Evolutionary conservation across 1,284 basidiomycete species (phyloP).

Genomic region (Laetiporus sulphureus): DNA sequence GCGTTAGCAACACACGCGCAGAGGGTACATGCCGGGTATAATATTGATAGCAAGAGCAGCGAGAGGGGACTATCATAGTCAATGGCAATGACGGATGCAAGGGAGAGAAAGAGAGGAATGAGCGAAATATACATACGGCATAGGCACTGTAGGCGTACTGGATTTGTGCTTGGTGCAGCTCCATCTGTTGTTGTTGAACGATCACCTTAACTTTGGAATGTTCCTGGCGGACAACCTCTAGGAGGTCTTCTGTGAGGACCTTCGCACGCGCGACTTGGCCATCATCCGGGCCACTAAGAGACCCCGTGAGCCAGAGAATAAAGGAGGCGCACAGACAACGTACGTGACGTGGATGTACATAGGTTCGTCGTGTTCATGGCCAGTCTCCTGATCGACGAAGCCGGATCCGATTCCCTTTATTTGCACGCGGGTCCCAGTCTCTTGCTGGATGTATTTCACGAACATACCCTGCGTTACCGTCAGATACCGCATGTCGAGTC

Average conservation of each 20-base stretch:
- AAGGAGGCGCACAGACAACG: not conserved
- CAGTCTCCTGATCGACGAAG: constrained; percentile 93
- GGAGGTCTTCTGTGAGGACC: constrained; percentile 82
- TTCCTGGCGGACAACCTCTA: constrained; percentile 80
- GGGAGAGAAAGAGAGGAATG: constrained; percentile 13
- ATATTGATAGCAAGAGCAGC: not conserved
- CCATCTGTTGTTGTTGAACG: constrained; percentile 71
- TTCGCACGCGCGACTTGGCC: constrained; percentile 83
- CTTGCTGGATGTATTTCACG: constrained; percentile 97
- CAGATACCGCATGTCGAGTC: not conserved
- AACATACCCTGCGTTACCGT: constrained; percentile 70
- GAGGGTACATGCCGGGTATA: constrained; percentile 23
- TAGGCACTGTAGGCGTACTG: constrained; percentile 68
- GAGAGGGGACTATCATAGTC: not conserved
- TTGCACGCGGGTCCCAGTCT: constrained; percentile 96
- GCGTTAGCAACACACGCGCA: constrained; percentile 19
- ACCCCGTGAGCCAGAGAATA: constrained; percentile 5
- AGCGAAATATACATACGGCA: constrained; percentile 41
- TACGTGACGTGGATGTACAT: constrained; percentile 95
- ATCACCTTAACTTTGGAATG: constrained; percentile 72
- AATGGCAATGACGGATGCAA: constrained; percentile 17
- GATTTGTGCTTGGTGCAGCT: constrained; percentile 72
- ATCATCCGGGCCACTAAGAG: constrained; percentile 78
- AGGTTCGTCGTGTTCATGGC: constrained; percentile 84
- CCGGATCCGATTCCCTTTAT: constrained; percentile 96